Base-by-base conservation (phyloP, 148 eudicot genomes). In the Nyssa sinensis region DNA sequence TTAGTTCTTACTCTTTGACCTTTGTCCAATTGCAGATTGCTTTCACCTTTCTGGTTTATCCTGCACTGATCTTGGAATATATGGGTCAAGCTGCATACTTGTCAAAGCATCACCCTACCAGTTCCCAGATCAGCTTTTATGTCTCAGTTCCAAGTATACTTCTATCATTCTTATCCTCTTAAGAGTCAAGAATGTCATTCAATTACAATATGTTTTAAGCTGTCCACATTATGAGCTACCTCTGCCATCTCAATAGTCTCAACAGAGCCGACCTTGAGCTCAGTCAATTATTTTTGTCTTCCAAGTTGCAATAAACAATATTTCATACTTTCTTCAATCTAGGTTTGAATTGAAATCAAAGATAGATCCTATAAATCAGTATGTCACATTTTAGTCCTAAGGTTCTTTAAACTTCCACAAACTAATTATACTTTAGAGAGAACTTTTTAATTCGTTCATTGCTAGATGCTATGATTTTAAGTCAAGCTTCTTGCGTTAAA, bases 71-170 rank as follows among this genome's bases (percentile, higher is more conserved):
- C 75, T 82, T 93, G 74, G 92, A 89, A 30, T 93, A 93, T 39
- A 91, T 91, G 97, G 98, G 98, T 44, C 94, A 93, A 91, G 98
- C 98, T 64, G 97, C 98, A 63, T 93, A 84, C 75, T 71, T 91
- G 69, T 93, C 98, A 72, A 81, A 35, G 84, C 90, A 93, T 77
- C 96, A 93, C 75, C 80, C 83, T 65, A 86, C 85, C 37, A 81
- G 70, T 55, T 74, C 79, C 69, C 87, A 86, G 69, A 91, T 93
- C 34, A 89, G 87, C 51, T 93, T 86, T 76, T 93, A 93, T 79
- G 89, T 89, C 66, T 89, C 93, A 1, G 96, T 93, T 59, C 98
- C 98, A 77, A 96, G 98, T 91, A 90, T 63, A 61, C 30, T 25
- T 10, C 67, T 53, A 2, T 31, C 21, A 37, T 10, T 69, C 28